A percentile compares a stretch with the other conserved stretches of the same genome.
phyloP scores from a whole-genome alignment of 129 eudicot genomes.

The carrot (Daucus carota) region DH1_v3.0 NC_030386.2:4521501-4522000 shows the following conservation, averaged over 20 bases:
- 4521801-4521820: neutral
- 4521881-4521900: too few species aligned
- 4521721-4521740: constrained; percentile 27
- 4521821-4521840: too few species aligned
- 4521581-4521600: constrained; percentile 33
- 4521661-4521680: constrained; percentile 31
- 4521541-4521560: constrained; percentile 36
- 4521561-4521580: constrained; percentile 12
- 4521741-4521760: neutral
- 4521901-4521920: too few species aligned
- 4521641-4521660: constrained; percentile 50
- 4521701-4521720: constrained; percentile 30
- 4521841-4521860: too few species aligned
- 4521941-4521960: too few species aligned
- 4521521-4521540: constrained; percentile 14
- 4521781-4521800: neutral
- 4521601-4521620: constrained; percentile 29
- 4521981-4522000: too few species aligned
- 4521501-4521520: constrained; percentile 14
- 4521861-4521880: too few species aligned
- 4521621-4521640: constrained; percentile 30
- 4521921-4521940: too few species aligned
- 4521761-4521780: neutral
- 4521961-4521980: too few species aligned
- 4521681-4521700: constrained; percentile 27